Evolutionary conservation across 140 eudicot species (phyloP).

Genomic region (Bidens hawaiensis): DNA sequence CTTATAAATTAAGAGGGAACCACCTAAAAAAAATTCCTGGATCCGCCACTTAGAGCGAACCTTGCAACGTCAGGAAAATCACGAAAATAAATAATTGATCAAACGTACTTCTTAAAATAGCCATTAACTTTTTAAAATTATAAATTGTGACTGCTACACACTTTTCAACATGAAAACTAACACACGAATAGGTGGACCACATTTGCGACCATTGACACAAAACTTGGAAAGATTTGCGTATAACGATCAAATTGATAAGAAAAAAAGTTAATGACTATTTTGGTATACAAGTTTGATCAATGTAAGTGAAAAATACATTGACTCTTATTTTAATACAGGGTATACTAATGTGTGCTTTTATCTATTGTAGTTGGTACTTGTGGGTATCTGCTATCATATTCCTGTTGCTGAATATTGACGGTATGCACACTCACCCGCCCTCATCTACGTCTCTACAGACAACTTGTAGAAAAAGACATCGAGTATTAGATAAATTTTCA

Average conservation of each 20-base stretch:
- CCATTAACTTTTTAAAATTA: too few species aligned
- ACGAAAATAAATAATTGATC: too few species aligned
- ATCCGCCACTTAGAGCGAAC: too few species aligned
- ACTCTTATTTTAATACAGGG: background rate
- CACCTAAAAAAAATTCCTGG: too few species aligned
- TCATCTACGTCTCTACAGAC: background rate
- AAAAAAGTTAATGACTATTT: background rate
- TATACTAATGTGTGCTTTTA: background rate
- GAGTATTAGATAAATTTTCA: background rate
- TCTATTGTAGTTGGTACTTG: slow-evolving; percentile 73
- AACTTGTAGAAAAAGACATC: background rate
- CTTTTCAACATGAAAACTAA: too few species aligned
- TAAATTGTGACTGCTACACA: too few species aligned
- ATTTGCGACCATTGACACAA: background rate
- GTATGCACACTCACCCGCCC: slow-evolving; percentile 25
- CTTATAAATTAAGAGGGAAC: too few species aligned
- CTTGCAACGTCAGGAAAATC: too few species aligned
- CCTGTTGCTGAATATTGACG: slow-evolving; percentile 72
- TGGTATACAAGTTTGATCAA: background rate
- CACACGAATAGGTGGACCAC: too few species aligned
- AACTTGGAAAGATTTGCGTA: background rate
- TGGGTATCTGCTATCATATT: slow-evolving; percentile 71
- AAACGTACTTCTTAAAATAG: too few species aligned
- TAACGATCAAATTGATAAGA: background rate
- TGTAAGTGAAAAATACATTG: too few species aligned